Base-by-base conservation (phyloP, 2,329 filamentous ascomycete species). In the Colletotrichum godetiae region DNA sequence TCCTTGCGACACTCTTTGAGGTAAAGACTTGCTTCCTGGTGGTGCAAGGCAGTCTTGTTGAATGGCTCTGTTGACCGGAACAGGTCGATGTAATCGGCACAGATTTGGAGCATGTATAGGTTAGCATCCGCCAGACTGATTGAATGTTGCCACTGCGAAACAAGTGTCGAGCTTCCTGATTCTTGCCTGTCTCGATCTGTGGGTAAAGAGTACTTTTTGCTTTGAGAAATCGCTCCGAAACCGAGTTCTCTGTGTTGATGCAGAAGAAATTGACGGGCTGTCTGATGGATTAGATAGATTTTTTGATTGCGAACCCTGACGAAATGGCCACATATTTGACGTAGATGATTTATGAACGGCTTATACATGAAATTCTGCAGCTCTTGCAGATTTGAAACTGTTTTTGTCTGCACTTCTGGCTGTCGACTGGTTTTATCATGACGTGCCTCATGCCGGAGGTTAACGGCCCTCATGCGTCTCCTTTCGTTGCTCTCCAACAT, bases 141-240 rank as follows among this genome's bases (percentile, higher is more conserved):
- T 53, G 49, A 53, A 53, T 24, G n/a, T n/a, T 53, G 49, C n/a
- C 49, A 53, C 7, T 42, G 37, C 13, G 37, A 42, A 13, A 19
- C 37, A 42, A 42, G 6, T 5, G 5, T 13, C 1, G 2, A 42
- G 15, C 37, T 42, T 42, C 37, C 37, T 4, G 13, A 0, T 3
- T 8, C 7, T 15, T 42, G 37, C 37, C 15, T 15, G 13, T 42
- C 15, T 42, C 19, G 15, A 5, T 42, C 13, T 19, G 37, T 42
- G 15, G 37, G 5, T 42, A 42, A 13, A 42, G 37, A 42, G 5
- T 19, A 1, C 37, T 6, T 42, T 42, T 7, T 15, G 5, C 37
- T 1, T 42, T 5, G 37, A 4, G 5, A 19, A 19, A 42, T 3
- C 15, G 5, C 3, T 15, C 0, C 13, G 15, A 19, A 19, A 0